Evolutionary conservation across 129 eudicot genomes (phyloP).

Genomic region (Helichrysum umbraculigerum): DNA sequence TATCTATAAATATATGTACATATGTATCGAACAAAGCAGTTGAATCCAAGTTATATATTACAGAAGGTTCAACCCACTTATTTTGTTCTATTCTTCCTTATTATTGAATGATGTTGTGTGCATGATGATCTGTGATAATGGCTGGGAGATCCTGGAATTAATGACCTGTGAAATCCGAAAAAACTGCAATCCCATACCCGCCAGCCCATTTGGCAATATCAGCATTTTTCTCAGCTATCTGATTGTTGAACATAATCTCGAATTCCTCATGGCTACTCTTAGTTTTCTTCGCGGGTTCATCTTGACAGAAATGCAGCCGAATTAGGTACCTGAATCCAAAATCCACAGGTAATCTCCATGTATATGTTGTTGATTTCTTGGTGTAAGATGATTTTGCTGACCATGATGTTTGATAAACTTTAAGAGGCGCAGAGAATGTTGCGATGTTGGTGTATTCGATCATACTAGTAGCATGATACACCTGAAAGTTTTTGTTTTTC

Average conservation of each 20-base stretch:
- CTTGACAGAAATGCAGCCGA: conserved; percentile 52
- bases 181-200: conserved; percentile 30
- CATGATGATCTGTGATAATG: too few species aligned
- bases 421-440: conserved; percentile 44
- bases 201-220: conserved; percentile 40
- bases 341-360: conserved; percentile 52
- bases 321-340: conserved; percentile 56
- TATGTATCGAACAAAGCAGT: too few species aligned
- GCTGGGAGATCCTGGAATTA: too few species aligned
- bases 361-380: conserved; percentile 22
- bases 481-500: conserved; percentile 26
- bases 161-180: too few species aligned
- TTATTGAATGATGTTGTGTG: too few species aligned
- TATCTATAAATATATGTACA: too few species aligned
- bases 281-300: conserved; percentile 22
- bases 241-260: conserved; percentile 36
- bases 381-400: conserved; percentile 22
- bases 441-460: conserved; percentile 32
- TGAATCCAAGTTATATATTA: too few species aligned
- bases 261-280: conserved; percentile 23
- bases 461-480: conserved; percentile 36
- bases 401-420: conserved; percentile 55
- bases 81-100: too few species aligned
- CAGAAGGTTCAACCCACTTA: too few species aligned
- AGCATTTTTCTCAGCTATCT: conserved; percentile 25